A percentile compares a stretch with the other conserved stretches of the same genome.
Conservation (phyloP, 192 early-diverging fungal species). For the Physocladia obscura region DNA sequence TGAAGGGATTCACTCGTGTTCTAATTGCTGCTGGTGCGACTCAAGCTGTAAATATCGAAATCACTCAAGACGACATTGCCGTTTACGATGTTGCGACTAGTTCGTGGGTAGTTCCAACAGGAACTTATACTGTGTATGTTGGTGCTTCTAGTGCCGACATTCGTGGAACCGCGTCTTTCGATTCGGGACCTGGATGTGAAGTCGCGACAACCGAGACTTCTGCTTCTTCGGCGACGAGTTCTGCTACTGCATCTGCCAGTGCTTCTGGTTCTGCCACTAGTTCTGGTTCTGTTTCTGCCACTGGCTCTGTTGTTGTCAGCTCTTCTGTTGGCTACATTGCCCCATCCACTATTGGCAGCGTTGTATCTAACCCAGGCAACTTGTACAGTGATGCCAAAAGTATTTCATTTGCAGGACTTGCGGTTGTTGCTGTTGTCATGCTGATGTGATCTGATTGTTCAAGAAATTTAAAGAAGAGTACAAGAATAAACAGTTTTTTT, state of each 20-base stretch:
- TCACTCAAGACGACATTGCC: slow-evolving; percentile 1
- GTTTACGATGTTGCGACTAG: slow-evolving; percentile 5
- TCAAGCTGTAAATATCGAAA: slow-evolving; percentile 1
- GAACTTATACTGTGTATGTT: slow-evolving; percentile 8
- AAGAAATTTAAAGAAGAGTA: no score
- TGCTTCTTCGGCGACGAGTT: not conserved
- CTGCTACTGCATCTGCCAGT: not conserved
- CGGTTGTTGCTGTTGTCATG: no score
- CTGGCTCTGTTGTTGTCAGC: no score
- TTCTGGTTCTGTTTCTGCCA: no score
- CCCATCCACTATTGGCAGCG: no score
- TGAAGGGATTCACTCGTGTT: slow-evolving; percentile 32
- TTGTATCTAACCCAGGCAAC: no score
- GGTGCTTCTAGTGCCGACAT: slow-evolving; percentile 28
- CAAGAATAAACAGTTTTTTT: no score
- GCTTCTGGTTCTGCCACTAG: not conserved
- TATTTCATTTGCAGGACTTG: no score
- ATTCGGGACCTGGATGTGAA: not conserved
- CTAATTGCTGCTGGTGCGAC: not conserved
- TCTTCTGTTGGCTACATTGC: no score
- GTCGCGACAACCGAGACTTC: not conserved
- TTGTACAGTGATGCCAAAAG: no score
- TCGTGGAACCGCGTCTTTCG: not conserved
- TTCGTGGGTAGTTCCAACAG: slow-evolving; percentile 12
- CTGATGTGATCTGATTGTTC: no score